Base-by-base conservation (phyloP, 192 early-diverging fungal genomes). In the Piromyces finnis region DNA sequence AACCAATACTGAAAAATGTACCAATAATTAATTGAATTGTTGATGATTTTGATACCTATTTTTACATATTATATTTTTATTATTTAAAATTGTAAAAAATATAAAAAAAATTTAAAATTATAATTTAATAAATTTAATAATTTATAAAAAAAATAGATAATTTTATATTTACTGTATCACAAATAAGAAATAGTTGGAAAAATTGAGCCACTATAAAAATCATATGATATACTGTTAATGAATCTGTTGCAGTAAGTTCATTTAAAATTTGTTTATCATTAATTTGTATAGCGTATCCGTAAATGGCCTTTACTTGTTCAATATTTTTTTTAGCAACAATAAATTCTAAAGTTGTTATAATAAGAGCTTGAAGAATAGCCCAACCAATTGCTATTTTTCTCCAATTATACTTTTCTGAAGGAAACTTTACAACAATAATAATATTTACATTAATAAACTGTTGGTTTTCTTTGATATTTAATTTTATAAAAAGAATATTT, bases 21-120 rank as follows among this genome's bases (percentile, higher is more conserved):
- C 84, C 83, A 9, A 85, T 82, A 37, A 88, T 78, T 28, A 90
- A 82, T 83, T 90, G 88, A 77, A 89, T 88, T 78, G 86, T 83
- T 17, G 86, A 88, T 12, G 81, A 41, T 77, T 51, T 78, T 78
- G 28, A 7, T 15, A 82, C 9, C 29, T 41, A 29, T 78, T 26
- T 29, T 17, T 32, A 28, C 2, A 16, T 2, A 17, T 37, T 28
- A 29, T 3, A 32, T 32, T 32, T 32, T 32, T 6, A 6, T 32
- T 32, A 32, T n/a, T n/a, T n/a, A n/a, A n/a, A n/a, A n/a, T n/a
- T n/a, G n/a, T n/a, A n/a, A n/a, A n/a, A n/a, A n/a, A n/a, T n/a
- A n/a, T n/a, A n/a, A n/a, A n/a, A n/a, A n/a, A n/a, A n/a, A n/a
- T n/a, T n/a, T n/a, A n/a, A n/a, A n/a, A n/a, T n/a, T n/a, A n/a